Evolutionary conservation across 2,329 filamentous ascomycete genomes (phyloP), one percentile per base, ranked within the genome.

Genomic region (Hymenoscyphus linearis): DNA sequence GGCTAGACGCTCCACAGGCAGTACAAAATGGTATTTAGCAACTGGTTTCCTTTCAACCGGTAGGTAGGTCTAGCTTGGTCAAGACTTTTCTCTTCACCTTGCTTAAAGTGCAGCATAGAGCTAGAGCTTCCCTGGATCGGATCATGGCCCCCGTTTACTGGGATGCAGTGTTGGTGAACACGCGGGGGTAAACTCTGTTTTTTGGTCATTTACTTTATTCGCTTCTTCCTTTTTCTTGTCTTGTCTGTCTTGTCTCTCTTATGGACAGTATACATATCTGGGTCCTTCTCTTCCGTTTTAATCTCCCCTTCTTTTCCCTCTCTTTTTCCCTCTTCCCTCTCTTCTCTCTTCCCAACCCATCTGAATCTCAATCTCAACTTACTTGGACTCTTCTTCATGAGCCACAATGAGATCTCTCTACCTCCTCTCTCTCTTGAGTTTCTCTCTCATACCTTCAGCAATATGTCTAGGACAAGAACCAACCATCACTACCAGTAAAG

Each of bases 391-490:
- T 3, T 2, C 7, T 47, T 22, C 2, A 10, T 47, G 4, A 22
- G 6, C 22, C 40, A 18, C n/a, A 13, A 4, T 7, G 22, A 31
- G 31, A 47, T 47, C 22, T 10, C n/a, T 47, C 40, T n/a, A 6
- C 7, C n/a, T 47, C n/a, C 40, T 47, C 25, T 37, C 25, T 47
- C 36, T 16, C 34, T 36, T 52, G 31, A 47, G n/a, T n/a, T n/a
- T n/a, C n/a, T n/a, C 60, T 31, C 36, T 40, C 26, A 44, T 74
- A 18, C 59, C 66, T 7, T 57, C 69, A 13, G 59, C 66, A n/a
- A 54, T 64, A 10, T 79, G 76, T 36, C 74, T 83, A 58, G 79
- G 80, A 53, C 82, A 84, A 67, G 76, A 81, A 50, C 62, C 64
- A n/a, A 67, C 67, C n/a, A 60, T 71, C 65, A 73, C 77, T 7